Evolutionary conservation across 225 moss, liverwort and hornwort species (phyloP).

Genomic region (Marchantia polymorpha): DNA sequence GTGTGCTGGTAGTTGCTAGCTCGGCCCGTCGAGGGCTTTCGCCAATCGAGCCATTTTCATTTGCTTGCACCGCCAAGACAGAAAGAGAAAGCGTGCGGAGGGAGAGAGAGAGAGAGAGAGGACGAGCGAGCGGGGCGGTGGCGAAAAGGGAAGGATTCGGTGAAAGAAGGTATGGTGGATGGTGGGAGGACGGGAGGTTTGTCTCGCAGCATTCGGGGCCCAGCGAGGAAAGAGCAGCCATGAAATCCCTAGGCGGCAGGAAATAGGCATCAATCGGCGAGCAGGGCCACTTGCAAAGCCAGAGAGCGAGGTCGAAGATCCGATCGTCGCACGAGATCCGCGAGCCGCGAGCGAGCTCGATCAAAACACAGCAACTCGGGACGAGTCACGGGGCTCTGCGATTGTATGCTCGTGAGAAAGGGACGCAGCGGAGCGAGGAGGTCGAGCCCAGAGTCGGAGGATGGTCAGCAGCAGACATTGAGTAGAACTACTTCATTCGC

Average conservation of each 20-base stretch:
- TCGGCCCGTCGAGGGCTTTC: no score
- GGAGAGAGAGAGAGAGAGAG: background rate
- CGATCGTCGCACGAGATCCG: background rate
- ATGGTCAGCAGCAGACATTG: background rate
- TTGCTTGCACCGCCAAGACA: background rate
- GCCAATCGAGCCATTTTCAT: background rate
- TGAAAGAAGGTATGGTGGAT: background rate
- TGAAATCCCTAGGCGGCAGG: background rate
- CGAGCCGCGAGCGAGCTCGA: no score
- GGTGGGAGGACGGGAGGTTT: background rate
- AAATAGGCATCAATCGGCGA: no score
- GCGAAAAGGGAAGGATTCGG: background rate
- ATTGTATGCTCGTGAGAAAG: background rate
- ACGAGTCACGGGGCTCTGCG: no score
- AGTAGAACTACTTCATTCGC: background rate
- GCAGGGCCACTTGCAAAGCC: background rate
- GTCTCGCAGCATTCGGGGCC: no score
- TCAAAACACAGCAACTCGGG: no score
- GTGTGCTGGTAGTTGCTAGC: no score
- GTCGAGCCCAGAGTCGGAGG: background rate
- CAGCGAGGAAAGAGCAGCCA: background rate
- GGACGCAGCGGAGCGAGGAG: no score
- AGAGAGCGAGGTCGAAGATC: background rate
- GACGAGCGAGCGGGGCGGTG: background rate
- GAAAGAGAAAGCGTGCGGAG: no score